phyloP scores from a whole-genome alignment of 2,329 filamentous ascomycete species.

The Claviceps sp. region DNA sequence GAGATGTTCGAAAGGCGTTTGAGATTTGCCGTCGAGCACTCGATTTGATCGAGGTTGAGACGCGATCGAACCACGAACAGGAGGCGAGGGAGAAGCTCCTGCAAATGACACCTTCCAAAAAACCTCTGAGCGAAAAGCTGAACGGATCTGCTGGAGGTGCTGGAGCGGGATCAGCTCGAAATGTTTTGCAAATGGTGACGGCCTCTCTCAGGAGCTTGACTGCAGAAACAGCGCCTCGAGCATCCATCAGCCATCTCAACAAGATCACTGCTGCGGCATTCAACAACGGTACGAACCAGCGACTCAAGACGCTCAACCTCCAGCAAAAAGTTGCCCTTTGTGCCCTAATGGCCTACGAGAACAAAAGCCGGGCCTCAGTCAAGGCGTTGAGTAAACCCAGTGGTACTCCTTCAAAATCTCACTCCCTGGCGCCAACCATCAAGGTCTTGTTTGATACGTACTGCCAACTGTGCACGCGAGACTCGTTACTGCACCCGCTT shows the following conservation, averaged over 20 bases:
- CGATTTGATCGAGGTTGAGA: slow-evolving; percentile 79
- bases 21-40: slow-evolving; percentile 85
- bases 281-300: slow-evolving; percentile 73
- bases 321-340: slow-evolving; percentile 95
- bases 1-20: slow-evolving; percentile 88
- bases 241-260: slow-evolving; percentile 81
- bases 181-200: slow-evolving; percentile 33
- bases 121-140: slow-evolving; percentile 65
- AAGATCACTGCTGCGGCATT: slow-evolving; percentile 83
- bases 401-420: slow-evolving; percentile 49
- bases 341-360: slow-evolving; percentile 76
- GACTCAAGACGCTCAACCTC: slow-evolving; percentile 77
- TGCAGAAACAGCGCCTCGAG: slow-evolving; percentile 69
- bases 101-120: slow-evolving; percentile 56
- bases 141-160: slow-evolving; percentile 44
- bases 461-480: slow-evolving; percentile 65
- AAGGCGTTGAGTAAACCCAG: slow-evolving; percentile 26
- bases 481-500: slow-evolving; percentile 80
- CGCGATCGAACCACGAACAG: slow-evolving; percentile 57
- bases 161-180: slow-evolving; percentile 20
- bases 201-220: slow-evolving; percentile 51
- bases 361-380: slow-evolving; percentile 43
- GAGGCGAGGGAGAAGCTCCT: slow-evolving; percentile 42
- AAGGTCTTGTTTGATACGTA: slow-evolving; percentile 80
- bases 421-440: slow-evolving; percentile 58